Conservation (phyloP, 1,139 yeast species). For the Protomyces pachydermus region DNA sequence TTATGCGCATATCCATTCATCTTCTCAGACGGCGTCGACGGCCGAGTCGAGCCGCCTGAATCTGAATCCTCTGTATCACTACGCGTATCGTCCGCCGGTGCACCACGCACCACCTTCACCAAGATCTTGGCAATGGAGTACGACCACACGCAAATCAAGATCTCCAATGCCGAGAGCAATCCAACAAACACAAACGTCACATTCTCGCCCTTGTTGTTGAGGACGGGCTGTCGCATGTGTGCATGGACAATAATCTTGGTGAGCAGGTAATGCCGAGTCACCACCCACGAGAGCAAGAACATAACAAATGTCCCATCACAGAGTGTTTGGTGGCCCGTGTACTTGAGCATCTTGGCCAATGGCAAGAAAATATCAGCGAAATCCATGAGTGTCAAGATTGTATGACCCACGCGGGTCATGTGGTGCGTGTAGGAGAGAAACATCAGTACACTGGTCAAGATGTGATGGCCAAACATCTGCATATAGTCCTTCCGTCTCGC, state of each 20-base stretch:
- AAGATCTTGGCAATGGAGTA: conserved; percentile 67
- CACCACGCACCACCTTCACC: conserved; percentile 62
- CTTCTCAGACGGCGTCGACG: not conserved
- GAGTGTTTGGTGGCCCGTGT: conserved; percentile 53
- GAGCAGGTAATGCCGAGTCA: conserved; percentile 68
- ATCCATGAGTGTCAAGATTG: conserved; percentile 76
- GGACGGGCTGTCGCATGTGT: conserved; percentile 2
- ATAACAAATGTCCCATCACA: conserved; percentile 69
- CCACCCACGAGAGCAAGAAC: conserved; percentile 66
- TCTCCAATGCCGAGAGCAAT: conserved; percentile 62
- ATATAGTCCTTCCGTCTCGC: conserved; percentile 71
- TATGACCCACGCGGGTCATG: conserved; percentile 72
- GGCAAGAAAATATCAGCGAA: conserved; percentile 68
- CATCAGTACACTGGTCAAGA: conserved; percentile 65
- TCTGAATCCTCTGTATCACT: conserved; percentile 60
- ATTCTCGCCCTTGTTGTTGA: conserved; percentile 35
- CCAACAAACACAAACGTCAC: conserved; percentile 45
- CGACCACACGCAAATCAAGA: conserved; percentile 68
- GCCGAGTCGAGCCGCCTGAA: not conserved
- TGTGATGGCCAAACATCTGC: conserved; percentile 87
- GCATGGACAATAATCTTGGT: conserved; percentile 55
- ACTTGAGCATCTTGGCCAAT: conserved; percentile 68
- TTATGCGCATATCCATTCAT: not conserved
- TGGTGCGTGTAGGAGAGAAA: conserved; percentile 69
- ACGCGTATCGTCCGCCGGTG: conserved; percentile 74